Base-by-base conservation (phyloP, 768 basidiomycete genomes). In the Amanita exitialis region DNA sequence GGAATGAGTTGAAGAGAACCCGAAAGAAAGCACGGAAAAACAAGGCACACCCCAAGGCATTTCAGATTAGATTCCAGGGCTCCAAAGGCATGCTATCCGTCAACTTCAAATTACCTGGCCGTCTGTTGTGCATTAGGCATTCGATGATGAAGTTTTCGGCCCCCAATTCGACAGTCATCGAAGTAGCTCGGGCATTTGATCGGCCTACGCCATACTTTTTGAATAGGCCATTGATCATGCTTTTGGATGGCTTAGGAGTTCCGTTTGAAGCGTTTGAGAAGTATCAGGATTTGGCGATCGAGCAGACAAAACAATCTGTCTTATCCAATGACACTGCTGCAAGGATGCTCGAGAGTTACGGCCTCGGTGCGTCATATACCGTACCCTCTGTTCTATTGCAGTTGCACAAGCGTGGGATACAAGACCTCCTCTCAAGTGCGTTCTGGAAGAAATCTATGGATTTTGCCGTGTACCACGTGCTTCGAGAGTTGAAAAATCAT, bases 131-230 rank as follows among this genome's bases (percentile, higher is more conserved):
- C 38, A 62, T 84, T 1, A 66, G 83, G 6, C 71, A 68, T 1
- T 82, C 80, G 0, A 86, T 86, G 82, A 73, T 76, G 57, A 88
- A 90, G 61, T 88, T 88, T 55, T 66, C 75, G 25, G 72, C 73
- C 1, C 69, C 70, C 0, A 57, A 70, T 18, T 72, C 71, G 0
- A 64, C 58, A 3, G 68, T 69, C 4, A 72, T 86, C 10, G 82
- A 87, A 61, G 78, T 88, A 41, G 83, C 85, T 0, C 66, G 71
- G 25, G 74, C 78, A 3, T 88, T 87, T 61, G 73, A 80, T 56
- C 68, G 70, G 38, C 83, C 83, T 1, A 75, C 76, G 6, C 60
- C 63, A 5, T 83, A 80, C 54, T 83, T 63, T 54, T 62, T 76
- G 16, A 84, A 86, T 57, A 68, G 83, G 2, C 81, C 82, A 0